Evolutionary conservation across 2,329 filamentous ascomycete genomes (phyloP), one percentile per base, ranked within the genome.

Genomic region (Calonectria naviculata): DNA sequence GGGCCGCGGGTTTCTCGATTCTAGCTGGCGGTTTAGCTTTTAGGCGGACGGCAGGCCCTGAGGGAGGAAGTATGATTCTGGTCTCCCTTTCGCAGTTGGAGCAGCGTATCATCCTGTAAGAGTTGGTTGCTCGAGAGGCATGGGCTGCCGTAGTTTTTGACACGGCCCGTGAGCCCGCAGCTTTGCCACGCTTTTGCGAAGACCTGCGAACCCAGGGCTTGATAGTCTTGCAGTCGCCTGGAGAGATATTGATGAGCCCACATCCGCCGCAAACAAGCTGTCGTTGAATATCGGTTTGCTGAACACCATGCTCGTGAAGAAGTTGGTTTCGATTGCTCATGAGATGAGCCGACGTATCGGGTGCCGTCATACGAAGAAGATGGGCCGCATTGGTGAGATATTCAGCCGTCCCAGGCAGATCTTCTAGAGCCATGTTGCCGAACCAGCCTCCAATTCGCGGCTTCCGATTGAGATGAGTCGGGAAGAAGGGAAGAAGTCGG

Each of bases 361-460:
- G 90, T 1, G 89, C 86, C 2, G 85, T 81, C 13, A 81, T 79
- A 4, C 85, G 83, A 19, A 93, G 83, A 12, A 92, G 80, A 81
- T 93, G 88, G 2, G 90, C 89, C 1, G 90, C 89, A 78, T 92
- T 87, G 13, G 87, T 89, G 4, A 93, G 85, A 72, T 87, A 91
- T 13, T 78, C 78, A 47, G 87, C 68, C 19, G 83, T 81, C 5
- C 75, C 78, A 15, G 78, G 70, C 21, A 78, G 60, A 12, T 79
- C 76, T 24, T 74, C 42, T 24, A 74, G 47, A 9, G 76, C 70
- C 78, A 79, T 79, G 5, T 46, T 69, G 13, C n/a, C n/a, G 44
- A n/a, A 10, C 13, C 1, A 47, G 17, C 4, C 26, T 34, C n/a
- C 28, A 19, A 26, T 4, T 15, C 12, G 19, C 28, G 15, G 24